Percentiles rank a stretch among this genome's conserved stretches.
These are phyloP conservation scores for Alternaria sp. DNA, from an alignment of 2,329 filamentous ascomycete genomes.

Conservation along the genomic window DNA sequence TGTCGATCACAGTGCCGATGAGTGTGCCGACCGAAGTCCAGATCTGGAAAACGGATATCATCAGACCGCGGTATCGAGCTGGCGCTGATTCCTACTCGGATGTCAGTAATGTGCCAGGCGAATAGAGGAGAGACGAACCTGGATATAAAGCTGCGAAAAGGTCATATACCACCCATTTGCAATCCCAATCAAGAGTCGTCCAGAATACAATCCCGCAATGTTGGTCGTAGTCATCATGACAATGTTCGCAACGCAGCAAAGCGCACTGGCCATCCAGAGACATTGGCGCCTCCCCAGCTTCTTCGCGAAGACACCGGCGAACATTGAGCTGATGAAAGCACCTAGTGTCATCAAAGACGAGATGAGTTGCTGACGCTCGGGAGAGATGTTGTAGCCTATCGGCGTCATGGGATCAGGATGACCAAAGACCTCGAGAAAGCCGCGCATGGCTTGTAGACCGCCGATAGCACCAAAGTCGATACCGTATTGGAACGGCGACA, in stretches of 20 bases:
- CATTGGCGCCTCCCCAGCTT: constrained; percentile 52
- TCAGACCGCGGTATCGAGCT: constrained; percentile 58
- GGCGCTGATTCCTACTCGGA: constrained; percentile 52
- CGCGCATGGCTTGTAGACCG: constrained; percentile 59
- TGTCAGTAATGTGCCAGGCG: not conserved
- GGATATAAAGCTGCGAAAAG: constrained; percentile 60
- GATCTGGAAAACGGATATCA: constrained; percentile 57
- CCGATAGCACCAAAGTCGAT: constrained; percentile 60
- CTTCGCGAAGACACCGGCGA: constrained; percentile 40
- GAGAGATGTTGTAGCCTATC: constrained; percentile 55
- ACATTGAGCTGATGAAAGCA: constrained; percentile 52
- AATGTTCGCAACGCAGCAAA: constrained; percentile 55
- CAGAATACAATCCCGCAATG: constrained; percentile 61
- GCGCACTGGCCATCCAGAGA: constrained; percentile 56
- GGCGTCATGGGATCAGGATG: constrained; percentile 33
- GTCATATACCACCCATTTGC: constrained; percentile 62
- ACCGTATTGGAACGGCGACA: constrained; percentile 61
- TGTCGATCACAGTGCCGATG: constrained; percentile 59
- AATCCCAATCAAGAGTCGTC: constrained; percentile 62
- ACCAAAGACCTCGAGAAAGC: constrained; percentile 53
- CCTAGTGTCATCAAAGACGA: constrained; percentile 56
- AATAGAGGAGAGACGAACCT: constrained; percentile 30
- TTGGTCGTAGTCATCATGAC: constrained; percentile 64
- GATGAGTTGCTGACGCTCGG: constrained; percentile 52
- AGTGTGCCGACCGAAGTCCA: constrained; percentile 54